Base-by-base conservation (phyloP, 1,139 yeast genomes). In the Torulaspora globosa region DNA sequence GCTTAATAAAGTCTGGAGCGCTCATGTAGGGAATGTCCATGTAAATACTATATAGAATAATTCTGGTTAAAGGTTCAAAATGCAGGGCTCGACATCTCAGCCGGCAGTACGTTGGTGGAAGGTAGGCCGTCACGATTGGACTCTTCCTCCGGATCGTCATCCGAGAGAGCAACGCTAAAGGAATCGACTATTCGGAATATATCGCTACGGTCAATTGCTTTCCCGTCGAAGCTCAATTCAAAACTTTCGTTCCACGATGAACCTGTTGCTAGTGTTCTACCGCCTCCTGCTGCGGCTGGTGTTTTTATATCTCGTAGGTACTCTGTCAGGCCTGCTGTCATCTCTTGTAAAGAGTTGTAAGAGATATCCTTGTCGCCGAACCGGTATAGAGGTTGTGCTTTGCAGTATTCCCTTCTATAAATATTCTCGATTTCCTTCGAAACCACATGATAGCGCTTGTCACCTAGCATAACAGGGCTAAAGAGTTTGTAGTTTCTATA, bases 201-300 rank as follows among this genome's bases (percentile, higher is more conserved):
- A 53, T 70, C 74, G 47, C 67, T 67, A 44, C 63, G 65, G 52
- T 69, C 70, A 63, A 70, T 57, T 2, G 73, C 74, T 47, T 70
- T 70, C 7, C 74, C 74, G 51, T 70, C 74, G 46, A 70, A 70
- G 54, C 72, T 68, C 41, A 70, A 48, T 23, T 70, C 74, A 39
- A 62, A 59, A 43, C 62, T 60, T 30, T 63, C 66, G 37, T 62
- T 59, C 30, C 35, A 36, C 14, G 44, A 30, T 3, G 49, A 37
- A 5, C 44, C 41, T 19, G 42, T 30, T 5, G 36, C 29, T 26
- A 42, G 33, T 23, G 44, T 43, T 26, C 47, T 47, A 16, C 19
- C 27, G 9, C 35, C 43, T n/a, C 3, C 12, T 23, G 36, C 27
- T 12, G 48, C 18, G 30, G 41, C 30, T 44, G 32, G 34, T 19